Evolutionary conservation across 2,329 filamentous ascomycete genomes (phyloP), one percentile per base, ranked within the genome.

Genomic region (Cladophialophora carrionii): DNA sequence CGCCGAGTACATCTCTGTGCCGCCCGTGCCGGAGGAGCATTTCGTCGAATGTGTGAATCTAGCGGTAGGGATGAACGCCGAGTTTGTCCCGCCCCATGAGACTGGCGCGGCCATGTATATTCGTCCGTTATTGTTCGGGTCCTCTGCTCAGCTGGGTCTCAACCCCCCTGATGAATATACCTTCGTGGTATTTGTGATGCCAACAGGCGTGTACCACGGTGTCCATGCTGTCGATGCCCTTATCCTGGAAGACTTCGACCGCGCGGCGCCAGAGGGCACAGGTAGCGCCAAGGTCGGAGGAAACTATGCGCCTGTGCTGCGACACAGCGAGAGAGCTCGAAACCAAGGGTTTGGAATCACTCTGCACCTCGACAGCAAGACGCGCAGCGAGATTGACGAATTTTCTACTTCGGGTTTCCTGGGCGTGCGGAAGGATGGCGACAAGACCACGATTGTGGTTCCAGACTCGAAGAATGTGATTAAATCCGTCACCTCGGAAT

Each of bases 391-490:
- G 76, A 86, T 99, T 68, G 94, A 99, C 74, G 94, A 99, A 83
- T 99, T 98, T 76, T 95, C 90, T 71, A 98, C 95, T 0, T 93
- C 89, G 68, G 94, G 92, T 0, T 98, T 99, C 77, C 90, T 98
- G 69, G 95, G 92, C 3, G 89, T 91, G 5, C 82, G 85, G 70
- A 83, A 84, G 62, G 81, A 87, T 51, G 85, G 83, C 3, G 82
- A 73, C 31, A 68, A 69, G 7, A 69, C 69, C 12, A 94, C 90
- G 7, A 81, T 98, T 2, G 88, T 95, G 4, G 88, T 95, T n/a
- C 93, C 94, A 0, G 90, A 96, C 77, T 94, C 90, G 73, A 88
- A 87, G 73, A 92, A 88, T 73, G 91, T 96, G 48, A 97, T 98
- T 75, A 87, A 92, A 74, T 95, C 86, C 57, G 90, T 96, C 51